phyloP scores from a whole-genome alignment of 352 stramenopile species.

The Globisporangium ultimum region DNA sequence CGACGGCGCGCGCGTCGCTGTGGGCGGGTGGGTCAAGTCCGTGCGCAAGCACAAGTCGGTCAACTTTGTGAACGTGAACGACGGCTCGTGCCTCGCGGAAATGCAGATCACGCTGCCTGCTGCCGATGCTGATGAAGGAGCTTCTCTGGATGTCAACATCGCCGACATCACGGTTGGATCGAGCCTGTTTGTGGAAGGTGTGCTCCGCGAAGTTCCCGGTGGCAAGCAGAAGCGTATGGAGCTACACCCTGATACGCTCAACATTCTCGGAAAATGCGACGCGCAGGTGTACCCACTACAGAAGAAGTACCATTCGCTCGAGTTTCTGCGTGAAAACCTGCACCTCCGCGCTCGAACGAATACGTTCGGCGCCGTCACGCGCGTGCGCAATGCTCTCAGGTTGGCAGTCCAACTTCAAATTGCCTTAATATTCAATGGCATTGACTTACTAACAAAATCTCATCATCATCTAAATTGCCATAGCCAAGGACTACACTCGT shows the following conservation, averaged over 20 bases:
- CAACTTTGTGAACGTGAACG: slow-evolving; percentile 96
- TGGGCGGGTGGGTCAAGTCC: slow-evolving; percentile 94
- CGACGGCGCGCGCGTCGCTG: slow-evolving; percentile 37
- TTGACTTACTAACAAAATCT: too few species aligned
- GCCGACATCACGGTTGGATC: slow-evolving; percentile 91
- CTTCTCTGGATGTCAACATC: slow-evolving; percentile 51
- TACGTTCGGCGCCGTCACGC: slow-evolving; percentile 93
- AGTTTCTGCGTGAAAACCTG: slow-evolving; percentile 96
- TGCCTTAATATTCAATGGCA: slow-evolving; percentile 1
- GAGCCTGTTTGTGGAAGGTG: slow-evolving; percentile 89
- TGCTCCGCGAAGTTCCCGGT: slow-evolving; percentile 86
- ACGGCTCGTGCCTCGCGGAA: slow-evolving; percentile 90
- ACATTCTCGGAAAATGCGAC: slow-evolving; percentile 92
- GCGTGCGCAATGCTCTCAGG: slow-evolving; percentile 92
- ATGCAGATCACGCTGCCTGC: slow-evolving; percentile 90
- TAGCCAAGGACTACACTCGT: slow-evolving; percentile 63
- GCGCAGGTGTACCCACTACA: slow-evolving; percentile 94
- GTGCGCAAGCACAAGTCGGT: slow-evolving; percentile 97
- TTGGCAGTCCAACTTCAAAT: slow-evolving; percentile 6
- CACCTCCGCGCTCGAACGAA: slow-evolving; percentile 97
- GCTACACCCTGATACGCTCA: slow-evolving; percentile 77
- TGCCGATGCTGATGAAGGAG: slow-evolving; percentile 31
- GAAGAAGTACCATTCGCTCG: slow-evolving; percentile 98
- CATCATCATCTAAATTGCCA: not conserved
- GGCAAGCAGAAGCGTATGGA: slow-evolving; percentile 91